Evolutionary conservation across 1,284 basidiomycete genomes (phyloP), one percentile per base, ranked within the genome.

Genomic region (Bjerkandera adusta): DNA sequence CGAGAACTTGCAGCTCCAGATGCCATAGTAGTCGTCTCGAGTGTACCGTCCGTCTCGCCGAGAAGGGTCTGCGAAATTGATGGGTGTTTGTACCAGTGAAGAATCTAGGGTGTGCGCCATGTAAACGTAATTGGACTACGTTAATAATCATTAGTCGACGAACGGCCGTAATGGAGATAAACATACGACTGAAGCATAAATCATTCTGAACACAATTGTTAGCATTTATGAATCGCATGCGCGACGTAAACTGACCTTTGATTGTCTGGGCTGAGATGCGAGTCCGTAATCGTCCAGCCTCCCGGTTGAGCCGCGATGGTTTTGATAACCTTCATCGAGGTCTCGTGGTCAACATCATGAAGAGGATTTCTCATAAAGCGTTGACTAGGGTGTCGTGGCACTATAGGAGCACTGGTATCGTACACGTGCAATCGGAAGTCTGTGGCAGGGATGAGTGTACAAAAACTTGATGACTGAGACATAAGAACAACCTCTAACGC

Each of bases 1-100:
- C 26, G 92, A 97, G 64, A 98, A 99, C 20, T 92, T 82, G 62
- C 97, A 92, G 54, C 90, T 85, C 87, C 91, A 98, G 47, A 98
- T 92, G 11, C 85, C 83, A 58, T 84, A 86, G 20, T 72, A 62
- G 39, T 77, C 73, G 8, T 70, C 73, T 36, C 72, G 71, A 8
- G 46, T 47, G 18, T 57, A 50, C 36, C 49, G 46, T 5, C 47
- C 25, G 21, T 66, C 69, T 59, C 73, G 71, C 5, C 65, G 45
- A 55, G 52, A 36, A 58, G 59, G 60, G 55, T 85, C 81, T 7
- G 74, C 69, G 56, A 96, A 93, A 40, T 79, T 75, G 35, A 96
- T 85, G 18, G 86, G 80, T 15, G 77, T 76, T 63, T 95, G 92
- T 20, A 73, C 72, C 7, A 78, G 70, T 11, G 83, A 82, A 5